Base-by-base conservation (phyloP, 257 asterid species). In the Fraxinus cuspidata region DNA sequence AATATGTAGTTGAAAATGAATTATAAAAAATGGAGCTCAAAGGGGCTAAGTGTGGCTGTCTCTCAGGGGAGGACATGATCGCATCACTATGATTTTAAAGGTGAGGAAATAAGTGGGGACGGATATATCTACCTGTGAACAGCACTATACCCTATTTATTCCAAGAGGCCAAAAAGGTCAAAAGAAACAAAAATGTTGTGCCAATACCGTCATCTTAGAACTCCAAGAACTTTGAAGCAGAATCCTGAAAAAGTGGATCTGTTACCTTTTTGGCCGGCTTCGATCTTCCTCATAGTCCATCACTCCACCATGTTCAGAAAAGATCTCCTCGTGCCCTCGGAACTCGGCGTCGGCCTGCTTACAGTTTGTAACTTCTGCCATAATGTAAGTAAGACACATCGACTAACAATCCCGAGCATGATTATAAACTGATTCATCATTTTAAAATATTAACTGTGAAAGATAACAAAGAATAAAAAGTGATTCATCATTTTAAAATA, bases 281-380 rank as follows among this genome's bases (percentile, higher is more conserved):
- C 95, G 91, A 70, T 93, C 97, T 88, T 96, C 98, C 88, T 90
- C 98, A n/a, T 81, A 93, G 86, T 89, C 96, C 98, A 96, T 96
- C 88, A 93, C 94, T 89, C 98, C 97, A 79, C 93, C 97, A 85
- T 85, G 91, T 87, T 96, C 99, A 86, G 94, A 83, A 87, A 83
- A 87, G 89, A 90, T 80, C 88, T 95, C 98, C 81, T 90, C 97
- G 71, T 92, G 93, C 85, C 96, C 98, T 83, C 94, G 86, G 92
- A 85, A 76, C 47, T 92, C 96, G 78, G 79, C 23, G 71, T 89
- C 91, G 77, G 90, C 98, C 99, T 93, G 97, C 97, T 93, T 78
- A 93, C 87, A 91, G 92, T 92, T 88, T 84, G 90, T 88, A 95
- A 91, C 96, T 88, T 96, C 96, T 93, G 97, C 96, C 97, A 93